Conservation (phyloP, 441 rosid genomes). For the Euphorbia schlechtendalii region DNA sequence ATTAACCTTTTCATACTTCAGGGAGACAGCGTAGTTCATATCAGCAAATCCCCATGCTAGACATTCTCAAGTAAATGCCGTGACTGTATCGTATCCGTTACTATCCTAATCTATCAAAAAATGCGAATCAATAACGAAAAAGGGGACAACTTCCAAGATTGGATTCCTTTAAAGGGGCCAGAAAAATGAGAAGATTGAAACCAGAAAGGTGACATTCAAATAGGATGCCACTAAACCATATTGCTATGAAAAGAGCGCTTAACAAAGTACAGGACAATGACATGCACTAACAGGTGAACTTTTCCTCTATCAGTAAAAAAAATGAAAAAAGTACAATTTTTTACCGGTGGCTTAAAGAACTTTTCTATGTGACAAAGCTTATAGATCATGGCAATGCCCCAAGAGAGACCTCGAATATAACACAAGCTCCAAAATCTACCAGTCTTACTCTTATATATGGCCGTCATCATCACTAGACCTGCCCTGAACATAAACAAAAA, state of each 20-base stretch:
- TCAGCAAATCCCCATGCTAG: no score
- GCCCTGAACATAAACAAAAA: slow-evolving; percentile 1
- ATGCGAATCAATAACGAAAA: not conserved
- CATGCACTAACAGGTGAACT: slow-evolving; percentile 24
- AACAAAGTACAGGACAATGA: no score
- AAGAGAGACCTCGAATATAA: no score
- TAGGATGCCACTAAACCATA: slow-evolving; percentile 31
- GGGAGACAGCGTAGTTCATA: no score
- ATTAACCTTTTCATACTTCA: no score
- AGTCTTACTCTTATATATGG: slow-evolving; percentile 26
- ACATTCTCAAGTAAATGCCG: no score
- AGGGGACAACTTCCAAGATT: not conserved
- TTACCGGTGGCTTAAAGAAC: slow-evolving; percentile 24
- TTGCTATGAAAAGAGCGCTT: slow-evolving; percentile 28
- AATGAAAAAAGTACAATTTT: slow-evolving; percentile 15
- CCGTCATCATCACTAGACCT: slow-evolving; percentile 31
- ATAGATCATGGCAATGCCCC: no score
- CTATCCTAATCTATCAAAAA: not conserved
- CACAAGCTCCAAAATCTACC: slow-evolving; percentile 32
- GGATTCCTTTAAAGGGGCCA: slow-evolving; percentile 9
- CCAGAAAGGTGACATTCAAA: slow-evolving; percentile 20
- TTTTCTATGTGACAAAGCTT: slow-evolving; percentile 41
- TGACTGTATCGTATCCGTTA: no score
- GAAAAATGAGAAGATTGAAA: slow-evolving; percentile 21
- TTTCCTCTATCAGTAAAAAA: slow-evolving; percentile 29